Base-by-base conservation (phyloP, 1,284 basidiomycete genomes). In the Peniophora sp. region DNA sequence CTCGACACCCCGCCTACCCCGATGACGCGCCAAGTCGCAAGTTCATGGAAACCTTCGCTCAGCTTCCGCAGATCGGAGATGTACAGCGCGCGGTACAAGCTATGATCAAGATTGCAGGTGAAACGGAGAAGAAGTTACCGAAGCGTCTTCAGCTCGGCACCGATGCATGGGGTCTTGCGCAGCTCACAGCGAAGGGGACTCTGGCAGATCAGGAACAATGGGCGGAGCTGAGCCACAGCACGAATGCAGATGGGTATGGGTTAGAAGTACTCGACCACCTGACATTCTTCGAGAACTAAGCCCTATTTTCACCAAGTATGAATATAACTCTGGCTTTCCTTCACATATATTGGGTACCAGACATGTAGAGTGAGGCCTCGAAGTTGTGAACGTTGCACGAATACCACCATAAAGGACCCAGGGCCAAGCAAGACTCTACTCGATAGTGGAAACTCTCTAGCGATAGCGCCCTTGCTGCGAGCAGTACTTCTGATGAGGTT, bases 101-200 rank as follows among this genome's bases (percentile, higher is more conserved):
- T 6, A 56, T 66, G 42, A 47, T 58, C 42, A 27, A 52, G 18
- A 49, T 64, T 34, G 59, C 63, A 12, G 27, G 48, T 24, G 36
- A 55, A 48, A 22, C 44, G 3, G 60, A 66, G 10, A 60, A 66
- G 17, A n/a, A 5, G 6, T 12, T 12, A 12, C 69, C 68, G 35
- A 49, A 68, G 32, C 54, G 68, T 32, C 51, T 70, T 5, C 67
- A 64, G 39, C 57, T 72, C 1, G 69, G 69, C 2, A 63, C 60
- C 43, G 68, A 68, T 32, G 52, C 62, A 1, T 53, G 58, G 45
- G 55, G 57, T 14, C 51, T 66, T 24, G 62, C 67, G 15, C 57
- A 54, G 50, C 41, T 49, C 10, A 58, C 62, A 48, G 67, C 66
- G 10, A 52, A 58, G 56, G 58, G 55, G 45, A 67, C 66, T 18